Evolutionary conservation across 108 stramenopile genomes (phyloP), one percentile per base, ranked within the genome.

Genomic region (Nitzschia palea): DNA sequence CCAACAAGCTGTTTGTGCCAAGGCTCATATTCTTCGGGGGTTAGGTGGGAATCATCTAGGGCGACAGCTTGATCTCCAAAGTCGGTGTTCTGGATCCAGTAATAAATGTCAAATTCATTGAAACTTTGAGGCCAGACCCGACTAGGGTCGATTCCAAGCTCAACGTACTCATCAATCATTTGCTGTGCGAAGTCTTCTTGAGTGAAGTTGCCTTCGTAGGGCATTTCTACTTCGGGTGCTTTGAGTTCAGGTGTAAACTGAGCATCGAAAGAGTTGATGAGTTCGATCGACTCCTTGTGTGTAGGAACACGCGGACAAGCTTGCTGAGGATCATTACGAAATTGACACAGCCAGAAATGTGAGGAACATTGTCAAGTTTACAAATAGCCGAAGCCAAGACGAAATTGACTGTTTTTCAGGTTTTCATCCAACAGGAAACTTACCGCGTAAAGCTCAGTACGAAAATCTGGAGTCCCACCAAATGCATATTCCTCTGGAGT

Each of bases 211-310:
- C 87, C 87, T 26, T 81, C 78, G 62, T 60, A 89, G 22, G 85
- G 85, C 85, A 89, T 86, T 23, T 80, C 76, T 4, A 88, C 87
- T 15, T 59, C 37, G 25, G 87, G 75, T 9, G 70, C 22, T 72
- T 90, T 90, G 20, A 90, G 59, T 42, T 90, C 89, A 10, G 89
- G 89, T 20, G 85, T 84, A 68, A 83, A 90, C 43, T 82, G 76
- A 1, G 55, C 81, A 53, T 58, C 73, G 55, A 44, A 65, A 9
- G 36, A 26, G 31, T 73, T 55, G 56, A 89, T 77, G 8, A 85
- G 62, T 34, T 76, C 78, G 43, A 90, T 90, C 55, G 55, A 72
- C 45, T 90, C 89, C 63, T 52, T 73, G 70, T 90, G 89, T 18
- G 86, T 85, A 4, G 73, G 77, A 31, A 90, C 70, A 50, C 64